Base-by-base conservation (phyloP, 495 filamentous ascomycete species). In the Monascus purpureus region DNA sequence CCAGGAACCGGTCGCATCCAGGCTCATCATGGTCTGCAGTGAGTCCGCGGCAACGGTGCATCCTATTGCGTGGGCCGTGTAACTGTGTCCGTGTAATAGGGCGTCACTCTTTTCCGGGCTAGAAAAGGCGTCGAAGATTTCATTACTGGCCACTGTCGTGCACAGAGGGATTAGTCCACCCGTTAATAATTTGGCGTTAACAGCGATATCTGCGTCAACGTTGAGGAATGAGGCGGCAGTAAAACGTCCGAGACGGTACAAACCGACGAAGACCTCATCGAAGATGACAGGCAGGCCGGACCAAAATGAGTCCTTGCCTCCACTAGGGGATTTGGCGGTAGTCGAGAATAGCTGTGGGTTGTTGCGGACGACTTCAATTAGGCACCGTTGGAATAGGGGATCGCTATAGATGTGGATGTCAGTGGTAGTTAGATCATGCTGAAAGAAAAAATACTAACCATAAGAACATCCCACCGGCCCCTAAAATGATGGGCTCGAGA, bases 241-340 rank as follows among this genome's bases (percentile, higher is more conserved):
- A 31, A 70, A 61, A 18, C 72, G 70, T 14, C 81, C 80, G 12
- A 87, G 73, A 22, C 81, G 77, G 55, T 82, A 83, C 11, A 87
- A 58, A 9, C 81, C 81, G 1, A 79, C 84, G 57, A 87, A 85
- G 19, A 87, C 79, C 50, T 87, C 81, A 47, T 87, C 81, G 41
- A 77, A 75, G 46, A 87, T 64, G 17, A 87, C 55, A 0, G 81
- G 81, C 13, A 87, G 59, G 2, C 81, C 81, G 2, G 63, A 65
- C 81, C 81, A 87, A n/a, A n/a, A n/a, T n/a, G n/a, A n/a, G n/a
- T n/a, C n/a, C n/a, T n/a, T n/a, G n/a, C n/a, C n/a, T n/a, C n/a
- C n/a, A n/a, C n/a, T n/a, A n/a, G n/a, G n/a, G n/a, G n/a, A n/a
- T n/a, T n/a, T n/a, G n/a, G n/a, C n/a, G 12, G 43, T 42, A 13